Percentiles rank a stretch among this genome's conserved stretches.
These are phyloP conservation scores for Kodamaea jinghongensis DNA, from an alignment of 805 yeast species.

Conservation along the genomic window DNA sequence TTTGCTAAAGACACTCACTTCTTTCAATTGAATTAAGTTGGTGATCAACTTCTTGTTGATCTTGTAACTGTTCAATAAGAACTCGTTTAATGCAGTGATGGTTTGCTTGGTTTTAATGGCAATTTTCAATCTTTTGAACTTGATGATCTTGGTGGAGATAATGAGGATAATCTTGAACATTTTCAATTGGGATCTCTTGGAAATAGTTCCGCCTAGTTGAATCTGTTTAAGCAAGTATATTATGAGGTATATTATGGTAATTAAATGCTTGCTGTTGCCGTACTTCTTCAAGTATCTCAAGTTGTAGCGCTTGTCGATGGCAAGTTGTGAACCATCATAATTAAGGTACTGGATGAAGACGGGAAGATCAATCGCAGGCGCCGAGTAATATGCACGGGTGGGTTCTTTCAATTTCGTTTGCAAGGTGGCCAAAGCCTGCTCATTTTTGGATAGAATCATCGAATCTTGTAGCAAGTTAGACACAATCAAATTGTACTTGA, in stretches of 20 bases:
- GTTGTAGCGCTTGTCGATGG: conserved; percentile 16
- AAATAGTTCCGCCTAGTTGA: conserved; percentile 1
- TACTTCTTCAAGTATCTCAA: conserved; percentile 13
- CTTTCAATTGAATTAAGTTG: conserved; percentile 31
- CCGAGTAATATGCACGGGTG: not conserved
- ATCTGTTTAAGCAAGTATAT: conserved; percentile 26
- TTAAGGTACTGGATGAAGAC: conserved; percentile 9
- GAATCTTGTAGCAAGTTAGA: conserved; percentile 40
- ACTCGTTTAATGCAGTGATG: conserved; percentile 24
- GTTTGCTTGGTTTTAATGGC: conserved; percentile 24
- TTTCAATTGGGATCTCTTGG: conserved; percentile 13
- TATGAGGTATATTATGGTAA: conserved; percentile 23
- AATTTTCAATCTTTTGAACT: conserved; percentile 21
- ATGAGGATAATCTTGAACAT: conserved; percentile 32
- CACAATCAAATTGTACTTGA: conserved; percentile 38
- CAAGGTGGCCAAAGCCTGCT: conserved; percentile 26
- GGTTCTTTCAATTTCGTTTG: conserved; percentile 4
- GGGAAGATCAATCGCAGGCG: conserved; percentile 3
- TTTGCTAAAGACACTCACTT: conserved; percentile 24
- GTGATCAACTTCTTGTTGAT: conserved; percentile 36
- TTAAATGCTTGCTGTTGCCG: conserved; percentile 14
- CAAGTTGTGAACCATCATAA: conserved; percentile 22
- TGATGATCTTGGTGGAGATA: conserved; percentile 26
- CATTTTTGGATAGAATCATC: conserved; percentile 42
- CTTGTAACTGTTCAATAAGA: conserved; percentile 32